Percentiles rank a stretch among this genome's conserved stretches.
Conservation (phyloP, 208 protist genomes). For the Vickermania ingenoplastis region DNA sequence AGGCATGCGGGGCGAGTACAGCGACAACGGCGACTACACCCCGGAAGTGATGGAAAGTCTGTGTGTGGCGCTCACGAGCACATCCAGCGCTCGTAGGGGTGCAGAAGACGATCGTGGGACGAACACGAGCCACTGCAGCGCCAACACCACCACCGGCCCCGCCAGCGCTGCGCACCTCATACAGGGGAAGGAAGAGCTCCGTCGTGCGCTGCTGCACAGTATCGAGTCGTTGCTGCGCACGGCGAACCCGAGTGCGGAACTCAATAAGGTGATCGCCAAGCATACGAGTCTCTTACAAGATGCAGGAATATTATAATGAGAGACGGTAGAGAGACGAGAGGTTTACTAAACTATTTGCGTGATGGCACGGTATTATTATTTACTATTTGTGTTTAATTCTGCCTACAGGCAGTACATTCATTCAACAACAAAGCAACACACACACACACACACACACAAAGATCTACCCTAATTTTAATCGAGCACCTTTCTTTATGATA, state of each 20-base stretch:
- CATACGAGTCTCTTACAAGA: neutral
- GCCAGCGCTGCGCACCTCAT: conserved; percentile 18
- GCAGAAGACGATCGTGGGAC: conserved; percentile 26
- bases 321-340: too few species aligned
- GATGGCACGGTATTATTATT: too few species aligned
- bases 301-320: too few species aligned
- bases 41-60: conserved; percentile 40
- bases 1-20: conserved; percentile 13
- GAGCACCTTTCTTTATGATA: too few species aligned
- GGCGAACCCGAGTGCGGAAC: neutral
- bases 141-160: conserved; percentile 35
- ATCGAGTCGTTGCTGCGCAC: neutral
- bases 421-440: too few species aligned
- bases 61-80: conserved; percentile 40
- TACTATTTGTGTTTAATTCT: too few species aligned
- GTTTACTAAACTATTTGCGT: too few species aligned
- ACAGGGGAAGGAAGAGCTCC: neutral
- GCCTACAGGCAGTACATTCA: too few species aligned
- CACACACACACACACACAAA: too few species aligned
- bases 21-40: conserved; percentile 28
- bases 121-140: conserved; percentile 19
- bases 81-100: neutral
- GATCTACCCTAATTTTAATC: too few species aligned
- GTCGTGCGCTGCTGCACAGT: neutral
- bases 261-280: neutral